Evolutionary conservation across 768 basidiomycete genomes (phyloP).

Genomic region (Collybiopsis luxurians): DNA sequence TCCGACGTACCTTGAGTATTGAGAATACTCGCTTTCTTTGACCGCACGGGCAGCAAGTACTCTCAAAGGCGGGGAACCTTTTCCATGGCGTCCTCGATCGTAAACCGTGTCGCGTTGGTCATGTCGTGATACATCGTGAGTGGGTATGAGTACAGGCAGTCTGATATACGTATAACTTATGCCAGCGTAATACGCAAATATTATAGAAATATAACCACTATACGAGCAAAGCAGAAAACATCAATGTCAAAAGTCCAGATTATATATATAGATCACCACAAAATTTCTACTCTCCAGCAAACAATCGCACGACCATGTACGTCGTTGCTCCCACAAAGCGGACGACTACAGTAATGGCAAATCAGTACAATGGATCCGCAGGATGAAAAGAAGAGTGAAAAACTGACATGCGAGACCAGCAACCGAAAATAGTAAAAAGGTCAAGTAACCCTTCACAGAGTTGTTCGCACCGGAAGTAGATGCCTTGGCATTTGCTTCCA

Average conservation of each 20-base stretch:
- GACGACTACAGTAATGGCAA: constrained; percentile 49
- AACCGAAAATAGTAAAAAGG: constrained; percentile 85
- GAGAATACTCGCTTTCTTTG: no score
- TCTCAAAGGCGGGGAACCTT: no score
- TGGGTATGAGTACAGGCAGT: no score
- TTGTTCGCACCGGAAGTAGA: constrained; percentile 41
- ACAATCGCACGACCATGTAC: constrained; percentile 84
- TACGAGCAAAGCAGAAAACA: neutral
- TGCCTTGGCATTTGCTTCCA: constrained; percentile 52
- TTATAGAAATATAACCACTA: neutral
- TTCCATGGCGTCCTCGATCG: no score
- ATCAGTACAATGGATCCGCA: no score
- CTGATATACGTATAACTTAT: no score
- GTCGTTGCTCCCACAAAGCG: constrained; percentile 79
- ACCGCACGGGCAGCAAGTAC: no score
- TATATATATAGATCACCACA: neutral
- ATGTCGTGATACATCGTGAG: no score
- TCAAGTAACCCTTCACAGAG: constrained; percentile 83
- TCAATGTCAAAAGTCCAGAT: neutral
- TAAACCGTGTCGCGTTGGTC: no score
- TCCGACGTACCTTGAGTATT: no score
- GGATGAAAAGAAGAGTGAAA: neutral
- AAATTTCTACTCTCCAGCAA: constrained; percentile 81
- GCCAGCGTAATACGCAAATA: no score
- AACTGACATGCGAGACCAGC: constrained; percentile 82